phyloP scores from a whole-genome alignment of 2,329 filamentous ascomycete genomes.

The Botryotinia globosa region DNA sequence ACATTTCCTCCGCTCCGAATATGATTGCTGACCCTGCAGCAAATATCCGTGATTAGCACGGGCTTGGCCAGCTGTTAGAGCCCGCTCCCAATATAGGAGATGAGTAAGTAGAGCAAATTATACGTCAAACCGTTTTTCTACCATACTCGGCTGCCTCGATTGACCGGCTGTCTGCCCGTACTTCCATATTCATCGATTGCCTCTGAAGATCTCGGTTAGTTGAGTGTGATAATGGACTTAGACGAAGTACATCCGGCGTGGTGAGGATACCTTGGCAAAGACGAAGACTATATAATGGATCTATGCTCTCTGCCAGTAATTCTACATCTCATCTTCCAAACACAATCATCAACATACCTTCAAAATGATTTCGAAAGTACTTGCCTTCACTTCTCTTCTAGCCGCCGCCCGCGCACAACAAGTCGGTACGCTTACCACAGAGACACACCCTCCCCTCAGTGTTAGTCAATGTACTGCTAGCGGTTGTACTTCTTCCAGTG shows the following conservation, averaged over 20 bases:
- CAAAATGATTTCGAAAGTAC: conserved; percentile 37
- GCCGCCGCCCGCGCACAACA: conserved; percentile 48
- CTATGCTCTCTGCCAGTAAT: conserved; percentile 13
- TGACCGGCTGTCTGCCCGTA: conserved; percentile 33
- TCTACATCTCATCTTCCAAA: neutral
- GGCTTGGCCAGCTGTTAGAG: neutral
- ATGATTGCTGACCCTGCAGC: neutral
- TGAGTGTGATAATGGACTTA: neutral
- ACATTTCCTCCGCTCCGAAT: conserved; percentile 1
- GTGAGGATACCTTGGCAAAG: neutral
- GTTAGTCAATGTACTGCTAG: conserved; percentile 50
- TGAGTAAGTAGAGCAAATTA: neutral
- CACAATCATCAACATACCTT: conserved; percentile 20
- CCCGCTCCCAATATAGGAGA: neutral
- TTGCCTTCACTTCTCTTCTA: conserved; percentile 45
- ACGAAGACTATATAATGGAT: conserved; percentile 30
- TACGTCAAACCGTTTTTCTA: conserved; percentile 11
- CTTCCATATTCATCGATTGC: conserved; percentile 27
- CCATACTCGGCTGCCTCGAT: conserved; percentile 27
- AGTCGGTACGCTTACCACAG: conserved; percentile 46
- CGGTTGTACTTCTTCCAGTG: conserved; percentile 48
- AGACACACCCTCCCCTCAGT: conserved; percentile 52
- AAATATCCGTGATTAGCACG: conserved; percentile 4
- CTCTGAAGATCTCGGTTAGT: neutral
- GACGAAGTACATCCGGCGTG: neutral